Base-by-base conservation (phyloP, 2,329 filamentous ascomycete species). In the Epichloe coenophiala region DNA sequence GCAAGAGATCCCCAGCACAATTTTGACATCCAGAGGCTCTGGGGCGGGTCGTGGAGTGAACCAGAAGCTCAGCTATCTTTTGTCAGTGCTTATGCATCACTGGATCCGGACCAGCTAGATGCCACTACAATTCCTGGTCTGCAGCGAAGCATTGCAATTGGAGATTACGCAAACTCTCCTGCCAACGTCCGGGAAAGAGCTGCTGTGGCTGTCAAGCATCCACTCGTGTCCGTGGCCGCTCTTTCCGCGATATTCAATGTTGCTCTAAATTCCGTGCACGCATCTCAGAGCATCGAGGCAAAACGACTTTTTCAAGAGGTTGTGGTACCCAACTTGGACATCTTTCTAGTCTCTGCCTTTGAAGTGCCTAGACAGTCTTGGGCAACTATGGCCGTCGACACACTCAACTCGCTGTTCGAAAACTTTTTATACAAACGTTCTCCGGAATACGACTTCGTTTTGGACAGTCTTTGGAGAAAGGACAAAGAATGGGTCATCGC, bases 41-140 rank as follows among this genome's bases (percentile, higher is more conserved):
- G 93, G 90, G 90, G 90, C 52, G 90, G 90, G 60, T 73, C 80
- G 54, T 98, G 94, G 91, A 81, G 84, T 55, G 80, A 94, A 57
- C 79, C 85, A 13, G 83, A 95, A 55, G 88, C 93, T 0, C 91
- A 97, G 57, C 72, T 98, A 37, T 94, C 90, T n/a, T 96, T 97
- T 63, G 80, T 97, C 49, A 84, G 85, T 55, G 89, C 89, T 17
- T 96, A 91, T 63, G 76, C 91, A 21, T 86, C 86, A 4, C 77
- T 90, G 51, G 79, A 78, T 12, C 77, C 84, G 0, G 79, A 87
- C 31, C 80, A 90, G 59, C 75, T 95, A 27, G 89, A 97, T 63
- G 85, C 88, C 3, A 85, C 83, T 12, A 86, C 85, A 37, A 93
- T 97, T 52, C 91, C 89, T 1, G 81, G 84, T 36, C 76, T 97